Base-by-base conservation (phyloP, 768 basidiomycete species). In the Lentinula detonsa region DNA sequence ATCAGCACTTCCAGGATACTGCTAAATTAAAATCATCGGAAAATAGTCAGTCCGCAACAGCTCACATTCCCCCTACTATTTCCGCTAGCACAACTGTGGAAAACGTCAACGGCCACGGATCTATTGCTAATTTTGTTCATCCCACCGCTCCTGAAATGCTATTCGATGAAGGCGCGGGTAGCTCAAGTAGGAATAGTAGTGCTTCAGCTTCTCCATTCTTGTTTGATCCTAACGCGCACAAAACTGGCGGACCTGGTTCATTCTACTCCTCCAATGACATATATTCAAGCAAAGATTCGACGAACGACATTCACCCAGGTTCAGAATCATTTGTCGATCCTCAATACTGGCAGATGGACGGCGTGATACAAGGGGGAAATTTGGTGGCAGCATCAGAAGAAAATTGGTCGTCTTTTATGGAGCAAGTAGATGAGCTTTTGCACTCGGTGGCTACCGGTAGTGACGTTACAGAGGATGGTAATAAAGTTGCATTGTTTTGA, bases 351-450 rank as follows among this genome's bases (percentile, higher is more conserved):
- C 40, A 40, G 39, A 43, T 54, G 53, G 53, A 54, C 11, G 18
- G 34, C 10, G 37, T 54, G 16, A 37, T 39, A 16, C 46, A 28
- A 18, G 46, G 18, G 33, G 10, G 37, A 28, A 11, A 21, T 43
- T 16, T 43, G 23, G 55, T 31, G 13, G 39, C 40, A n/a, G 11
- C 37, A 15, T 56, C 55, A 31, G 55, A 56, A n/a, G 40, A 37
- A n/a, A 56, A 42, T n/a, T 56, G 55, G 55, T 42, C 55, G 23
- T 42, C 39, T 7, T 56, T 56, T 18, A 56, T 56, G 55, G 37
- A 37, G 6, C 18, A 43, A 45, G 55, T 56, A 3, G 55, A 56
- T 43, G 39, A 42, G 16, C 21, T 56, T 43, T 33, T 56, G 15
- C 55, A 56, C 9, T 54, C 53, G 5, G 37, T 54, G 34, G 18